Percentiles rank a stretch among this genome's conserved stretches.
Conservation (phyloP, 164 flowering plant species). For the Hamamelis virginiana region DNA sequence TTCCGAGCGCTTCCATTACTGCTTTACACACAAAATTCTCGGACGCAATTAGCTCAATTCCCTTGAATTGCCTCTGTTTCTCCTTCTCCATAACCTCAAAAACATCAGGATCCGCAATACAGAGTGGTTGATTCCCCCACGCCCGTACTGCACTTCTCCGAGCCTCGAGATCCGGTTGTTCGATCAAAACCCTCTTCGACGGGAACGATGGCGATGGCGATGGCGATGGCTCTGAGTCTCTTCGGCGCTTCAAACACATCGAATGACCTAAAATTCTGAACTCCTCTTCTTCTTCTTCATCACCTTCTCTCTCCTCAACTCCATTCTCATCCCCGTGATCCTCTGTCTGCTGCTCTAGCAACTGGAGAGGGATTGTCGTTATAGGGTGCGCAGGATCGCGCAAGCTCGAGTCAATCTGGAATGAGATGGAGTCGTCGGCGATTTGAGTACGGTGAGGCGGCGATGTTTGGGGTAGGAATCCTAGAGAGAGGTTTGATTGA, state of each 20-base stretch:
- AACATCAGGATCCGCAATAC: conserved; percentile 56
- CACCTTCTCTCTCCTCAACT: conserved; percentile 8
- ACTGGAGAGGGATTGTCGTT: conserved; percentile 30
- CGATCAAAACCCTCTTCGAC: conserved; percentile 11
- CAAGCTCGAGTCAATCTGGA: conserved; percentile 33
- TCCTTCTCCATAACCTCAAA: conserved; percentile 74
- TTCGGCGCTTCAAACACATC: conserved; percentile 59
- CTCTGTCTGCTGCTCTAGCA: conserved; percentile 19
- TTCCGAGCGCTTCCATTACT: conserved; percentile 77
- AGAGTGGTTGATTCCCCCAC: conserved; percentile 60
- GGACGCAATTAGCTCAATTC: conserved; percentile 79
- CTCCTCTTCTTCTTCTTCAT: conserved; percentile 44
- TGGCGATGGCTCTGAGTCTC: conserved; percentile 30
- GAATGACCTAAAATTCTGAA: conserved; percentile 62
- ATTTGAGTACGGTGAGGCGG: conserved; percentile 16
- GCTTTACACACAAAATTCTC: conserved; percentile 77
- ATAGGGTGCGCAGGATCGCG: conserved; percentile 22
- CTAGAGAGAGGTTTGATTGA: conserved; percentile 30
- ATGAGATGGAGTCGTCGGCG: conserved; percentile 30
- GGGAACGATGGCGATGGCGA: conserved; percentile 11
- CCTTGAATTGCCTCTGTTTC: conserved; percentile 52
- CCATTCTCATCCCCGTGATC: conserved; percentile 8
- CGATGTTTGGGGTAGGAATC: conserved; percentile 27
- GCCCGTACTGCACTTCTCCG: conserved; percentile 39
- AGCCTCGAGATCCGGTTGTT: conserved; percentile 29